Conservation (phyloP, 2,329 filamentous ascomycete genomes). For the Aspergillus sp. region DNA sequence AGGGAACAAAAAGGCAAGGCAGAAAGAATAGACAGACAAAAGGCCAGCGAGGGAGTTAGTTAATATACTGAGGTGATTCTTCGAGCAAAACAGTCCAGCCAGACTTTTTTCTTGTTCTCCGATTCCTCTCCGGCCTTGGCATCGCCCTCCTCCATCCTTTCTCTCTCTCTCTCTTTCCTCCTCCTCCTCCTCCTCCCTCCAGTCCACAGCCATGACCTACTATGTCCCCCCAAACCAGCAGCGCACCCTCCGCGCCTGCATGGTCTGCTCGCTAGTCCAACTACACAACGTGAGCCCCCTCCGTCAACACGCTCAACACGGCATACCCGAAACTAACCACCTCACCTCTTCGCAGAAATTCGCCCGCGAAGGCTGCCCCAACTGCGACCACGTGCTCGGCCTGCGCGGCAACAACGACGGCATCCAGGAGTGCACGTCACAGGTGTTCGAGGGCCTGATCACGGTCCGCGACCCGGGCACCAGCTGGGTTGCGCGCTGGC, state of each 20-base stretch:
- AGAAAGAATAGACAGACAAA: constrained; percentile 2
- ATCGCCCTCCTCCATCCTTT: constrained; percentile 6
- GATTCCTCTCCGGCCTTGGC: constrained; percentile 23
- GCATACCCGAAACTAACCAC: background rate
- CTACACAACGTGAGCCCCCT: constrained; percentile 54
- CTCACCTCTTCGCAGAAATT: constrained; percentile 57
- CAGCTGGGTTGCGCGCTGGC: constrained; percentile 96
- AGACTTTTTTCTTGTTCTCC: constrained; percentile 7
- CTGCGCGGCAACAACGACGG: constrained; percentile 68
- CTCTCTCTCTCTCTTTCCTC: background rate
- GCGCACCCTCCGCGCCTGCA: constrained; percentile 88
- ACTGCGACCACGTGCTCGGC: constrained; percentile 88
- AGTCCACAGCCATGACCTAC: constrained; percentile 39
- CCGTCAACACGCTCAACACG: background rate
- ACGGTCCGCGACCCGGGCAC: constrained; percentile 69
- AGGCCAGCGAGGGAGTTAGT: constrained; percentile 1
- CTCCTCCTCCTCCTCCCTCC: constrained; percentile 1
- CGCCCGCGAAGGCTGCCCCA: constrained; percentile 78
- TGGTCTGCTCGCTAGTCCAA: constrained; percentile 96
- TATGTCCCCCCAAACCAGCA: constrained; percentile 66
- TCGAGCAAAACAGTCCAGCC: background rate
- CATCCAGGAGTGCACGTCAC: constrained; percentile 86
- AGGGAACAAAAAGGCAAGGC: constrained; percentile 2
- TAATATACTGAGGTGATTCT: too few relatives aligned
- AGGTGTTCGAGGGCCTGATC: constrained; percentile 90